Evolutionary conservation across 306 rosid species (phyloP).

Genomic region (Abrus precatorius): DNA sequence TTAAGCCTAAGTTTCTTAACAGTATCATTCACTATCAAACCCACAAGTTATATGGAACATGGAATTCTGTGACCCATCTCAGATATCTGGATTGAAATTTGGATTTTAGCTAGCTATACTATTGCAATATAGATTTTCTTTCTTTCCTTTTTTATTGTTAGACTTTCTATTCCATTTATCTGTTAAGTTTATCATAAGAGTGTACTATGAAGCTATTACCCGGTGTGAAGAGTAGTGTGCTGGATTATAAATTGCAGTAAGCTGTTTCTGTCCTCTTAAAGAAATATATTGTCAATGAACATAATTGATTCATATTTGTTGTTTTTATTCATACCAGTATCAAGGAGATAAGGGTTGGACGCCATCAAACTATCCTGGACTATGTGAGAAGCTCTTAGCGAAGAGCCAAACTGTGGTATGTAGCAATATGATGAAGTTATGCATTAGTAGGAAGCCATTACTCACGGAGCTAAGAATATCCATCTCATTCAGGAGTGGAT

Average conservation of each 20-base stretch:
- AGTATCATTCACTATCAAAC: constrained; percentile 9
- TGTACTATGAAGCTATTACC: constrained; percentile 27
- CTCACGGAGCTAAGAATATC: not conserved
- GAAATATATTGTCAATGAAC: constrained; percentile 26
- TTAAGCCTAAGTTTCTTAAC: no score
- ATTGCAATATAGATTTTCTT: not conserved
- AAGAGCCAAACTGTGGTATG: constrained; percentile 98
- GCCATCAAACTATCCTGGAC: constrained; percentile 90
- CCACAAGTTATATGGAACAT: constrained; percentile 30
- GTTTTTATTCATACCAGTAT: constrained; percentile 64
- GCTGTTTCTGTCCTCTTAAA: constrained; percentile 21
- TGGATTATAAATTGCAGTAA: constrained; percentile 9
- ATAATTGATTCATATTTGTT: constrained; percentile 37
- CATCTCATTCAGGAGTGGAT: not conserved
- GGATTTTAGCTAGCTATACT: constrained; percentile 15
- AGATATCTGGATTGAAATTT: constrained; percentile 16
- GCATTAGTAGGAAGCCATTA: constrained; percentile 22
- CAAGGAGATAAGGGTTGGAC: constrained; percentile 98
- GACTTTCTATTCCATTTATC: constrained; percentile 39
- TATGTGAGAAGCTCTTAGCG: constrained; percentile 82
- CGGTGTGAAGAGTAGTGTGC: constrained; percentile 17
- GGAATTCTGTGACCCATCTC: constrained; percentile 7
- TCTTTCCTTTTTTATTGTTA: not conserved
- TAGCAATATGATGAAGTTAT: constrained; percentile 47
- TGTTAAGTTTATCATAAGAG: constrained; percentile 8